Conservation (phyloP, 805 yeast genomes). For the Saturnispora serradocipensis region DNA sequence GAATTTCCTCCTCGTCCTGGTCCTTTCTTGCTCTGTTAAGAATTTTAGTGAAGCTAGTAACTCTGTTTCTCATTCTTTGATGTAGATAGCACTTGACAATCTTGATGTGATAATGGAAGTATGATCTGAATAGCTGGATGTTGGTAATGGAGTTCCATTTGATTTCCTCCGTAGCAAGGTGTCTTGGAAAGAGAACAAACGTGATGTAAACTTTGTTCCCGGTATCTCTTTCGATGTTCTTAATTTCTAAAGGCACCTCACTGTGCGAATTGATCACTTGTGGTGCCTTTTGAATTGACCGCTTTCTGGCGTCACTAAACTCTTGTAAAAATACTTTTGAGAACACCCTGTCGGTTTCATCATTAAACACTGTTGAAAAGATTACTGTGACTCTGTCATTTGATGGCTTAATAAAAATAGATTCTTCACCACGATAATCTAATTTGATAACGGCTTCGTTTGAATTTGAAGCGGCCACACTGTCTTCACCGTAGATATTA, state of each 20-base stretch:
- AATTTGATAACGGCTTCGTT: slow-evolving; percentile 56
- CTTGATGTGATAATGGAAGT: slow-evolving; percentile 97
- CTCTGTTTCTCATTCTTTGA: slow-evolving; percentile 95
- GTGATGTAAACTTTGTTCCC: slow-evolving; percentile 40
- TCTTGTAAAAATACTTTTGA: slow-evolving; percentile 88
- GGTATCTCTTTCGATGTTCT: slow-evolving; percentile 32
- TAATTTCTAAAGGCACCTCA: slow-evolving; percentile 88
- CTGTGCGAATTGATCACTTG: slow-evolving; percentile 86
- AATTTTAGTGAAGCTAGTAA: slow-evolving; percentile 86
- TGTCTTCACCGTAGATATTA: slow-evolving; percentile 33
- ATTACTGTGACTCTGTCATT: slow-evolving; percentile 95
- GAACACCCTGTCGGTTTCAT: slow-evolving; percentile 89
- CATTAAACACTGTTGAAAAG: slow-evolving; percentile 89
- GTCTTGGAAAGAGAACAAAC: slow-evolving; percentile 76
- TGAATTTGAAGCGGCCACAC: slow-evolving; percentile 25
- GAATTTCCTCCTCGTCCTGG: slow-evolving; percentile 57
- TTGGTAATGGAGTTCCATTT: slow-evolving; percentile 86
- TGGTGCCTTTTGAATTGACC: slow-evolving; percentile 96
- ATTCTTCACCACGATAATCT: slow-evolving; percentile 87
- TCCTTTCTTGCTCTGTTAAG: slow-evolving; percentile 96
- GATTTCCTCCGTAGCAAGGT: slow-evolving; percentile 47
- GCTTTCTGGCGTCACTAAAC: slow-evolving; percentile 90
- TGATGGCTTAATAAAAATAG: slow-evolving; percentile 82
- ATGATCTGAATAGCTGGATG: slow-evolving; percentile 86
- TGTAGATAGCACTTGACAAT: slow-evolving; percentile 98